Evolutionary conservation across 2,329 filamentous ascomycete species (phyloP).

Genomic region (Parasarocladium wereldwijsianum): DNA sequence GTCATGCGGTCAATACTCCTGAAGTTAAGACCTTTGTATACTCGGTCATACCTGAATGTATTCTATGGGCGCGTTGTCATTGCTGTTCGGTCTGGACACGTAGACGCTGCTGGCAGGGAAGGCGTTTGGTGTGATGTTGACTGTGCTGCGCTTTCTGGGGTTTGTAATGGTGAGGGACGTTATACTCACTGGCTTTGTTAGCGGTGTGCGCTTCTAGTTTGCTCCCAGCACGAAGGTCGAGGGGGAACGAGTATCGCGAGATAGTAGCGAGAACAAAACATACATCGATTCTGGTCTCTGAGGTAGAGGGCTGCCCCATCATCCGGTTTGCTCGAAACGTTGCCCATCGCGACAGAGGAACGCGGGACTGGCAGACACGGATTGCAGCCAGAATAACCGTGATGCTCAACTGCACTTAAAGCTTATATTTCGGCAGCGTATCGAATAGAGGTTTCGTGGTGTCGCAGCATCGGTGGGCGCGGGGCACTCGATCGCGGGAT

Average conservation of each 20-base stretch:
- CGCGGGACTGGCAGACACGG: background rate
- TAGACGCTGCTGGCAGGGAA: conserved; percentile 71
- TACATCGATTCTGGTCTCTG: conserved; percentile 85
- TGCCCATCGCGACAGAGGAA: conserved; percentile 56
- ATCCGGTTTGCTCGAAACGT: conserved; percentile 76
- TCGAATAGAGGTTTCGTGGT: no score
- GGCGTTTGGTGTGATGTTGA: conserved; percentile 70
- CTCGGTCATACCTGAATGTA: conserved; percentile 69
- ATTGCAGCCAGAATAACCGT: no score
- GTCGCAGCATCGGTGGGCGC: no score
- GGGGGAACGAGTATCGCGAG: conserved; percentile 1
- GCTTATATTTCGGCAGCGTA: no score
- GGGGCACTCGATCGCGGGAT: no score
- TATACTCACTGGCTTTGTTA: conserved; percentile 55
- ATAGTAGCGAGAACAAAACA: conserved; percentile 18
- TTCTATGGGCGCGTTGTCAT: conserved; percentile 69
- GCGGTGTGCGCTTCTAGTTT: conserved; percentile 8
- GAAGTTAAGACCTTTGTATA: background rate
- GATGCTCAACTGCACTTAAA: no score
- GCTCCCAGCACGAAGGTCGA: background rate
- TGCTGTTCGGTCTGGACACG: conserved; percentile 54
- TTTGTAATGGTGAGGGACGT: conserved; percentile 72
- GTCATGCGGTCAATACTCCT: conserved; percentile 3
- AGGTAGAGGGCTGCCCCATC: conserved; percentile 70
- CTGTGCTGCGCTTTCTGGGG: conserved; percentile 58